Conservation (phyloP, 495 filamentous ascomycete genomes). For the Penicillium cataractarum region DNA sequence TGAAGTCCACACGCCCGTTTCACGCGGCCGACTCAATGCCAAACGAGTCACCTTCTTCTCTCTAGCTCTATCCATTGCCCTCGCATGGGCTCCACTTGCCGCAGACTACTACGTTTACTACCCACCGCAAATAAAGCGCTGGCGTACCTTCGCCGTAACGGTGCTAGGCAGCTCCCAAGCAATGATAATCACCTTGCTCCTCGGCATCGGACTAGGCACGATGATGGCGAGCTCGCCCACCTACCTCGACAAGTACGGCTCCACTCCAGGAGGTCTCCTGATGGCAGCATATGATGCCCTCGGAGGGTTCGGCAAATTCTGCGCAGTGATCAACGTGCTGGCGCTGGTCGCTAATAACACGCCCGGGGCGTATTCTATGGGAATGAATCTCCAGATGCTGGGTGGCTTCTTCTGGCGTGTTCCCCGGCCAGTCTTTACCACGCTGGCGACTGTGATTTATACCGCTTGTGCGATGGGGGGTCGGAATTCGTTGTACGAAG, state of each 20-base stretch:
- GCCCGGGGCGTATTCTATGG: constrained; percentile 70
- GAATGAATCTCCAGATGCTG: constrained; percentile 74
- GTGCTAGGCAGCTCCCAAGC: constrained; percentile 51
- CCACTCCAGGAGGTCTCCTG: constrained; percentile 66
- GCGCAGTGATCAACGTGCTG: constrained; percentile 67
- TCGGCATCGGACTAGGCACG: constrained; percentile 73
- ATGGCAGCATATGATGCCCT: constrained; percentile 65
- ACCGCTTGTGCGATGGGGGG: constrained; percentile 54
- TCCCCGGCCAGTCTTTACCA: constrained; percentile 69
- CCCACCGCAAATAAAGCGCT: constrained; percentile 50
- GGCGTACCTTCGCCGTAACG: constrained; percentile 51
- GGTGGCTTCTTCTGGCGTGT: constrained; percentile 62
- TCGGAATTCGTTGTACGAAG: constrained; percentile 47
- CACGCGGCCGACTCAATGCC: constrained; percentile 48
- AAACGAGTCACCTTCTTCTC: constrained; percentile 69
- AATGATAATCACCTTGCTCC: constrained; percentile 60
- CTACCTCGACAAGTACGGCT: constrained; percentile 59
- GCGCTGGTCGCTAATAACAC: constrained; percentile 73
- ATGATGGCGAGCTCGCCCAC: constrained; percentile 54
- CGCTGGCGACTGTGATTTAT: constrained; percentile 45
- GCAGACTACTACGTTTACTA: constrained; percentile 64
- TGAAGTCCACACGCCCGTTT: constrained; percentile 40
- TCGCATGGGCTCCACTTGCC: constrained; percentile 56
- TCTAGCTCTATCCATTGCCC: constrained; percentile 56
- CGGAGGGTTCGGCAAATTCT: constrained; percentile 70